Evolutionary conservation across 2,329 filamentous ascomycete genomes (phyloP), one percentile per base, ranked within the genome.

Genomic region (Scortechinia acanthostroma): DNA sequence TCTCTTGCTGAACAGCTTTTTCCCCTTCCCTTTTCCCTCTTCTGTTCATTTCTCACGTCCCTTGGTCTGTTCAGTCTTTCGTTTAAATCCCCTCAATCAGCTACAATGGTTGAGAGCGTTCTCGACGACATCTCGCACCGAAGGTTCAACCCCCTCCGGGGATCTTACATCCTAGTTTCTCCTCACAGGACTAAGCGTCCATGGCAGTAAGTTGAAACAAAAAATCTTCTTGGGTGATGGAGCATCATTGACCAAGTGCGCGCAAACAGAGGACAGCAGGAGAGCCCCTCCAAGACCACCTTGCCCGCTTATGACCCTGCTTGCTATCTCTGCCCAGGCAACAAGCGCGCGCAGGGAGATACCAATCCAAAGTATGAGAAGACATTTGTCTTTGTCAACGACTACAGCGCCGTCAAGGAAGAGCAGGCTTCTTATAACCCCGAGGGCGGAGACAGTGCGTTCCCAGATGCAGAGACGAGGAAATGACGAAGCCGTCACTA

Each of bases 321-420:
- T 64, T 88, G 84, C 63, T 88, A 88, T 61, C 71, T 88, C 14
- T 88, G 84, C 55, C 84, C 84, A 3, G 75, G 81, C 35, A 88
- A 88, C 58, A 74, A 78, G 56, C 77, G 84, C 47, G 84, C 83
- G 3, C 77, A 82, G 57, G 84, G 84, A 47, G 80, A 86, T 54
- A 59, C 63, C 45, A 88, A 88, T 51, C 83, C 84, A 6, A 68
- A 80, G 48, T 88, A 87, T 55, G 68, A 79, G 40, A 73, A 69
- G 52, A 86, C 83, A 0, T 88, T 83, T 55, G 75, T 86, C 40
- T 88, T 88, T 52, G 78, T 87, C 47, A 88, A 88, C 55, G 84
- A 88, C 57, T 88, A 83, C 60, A 83, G 80, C 51, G 84, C 84
- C 1, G 83, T 88, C 23, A 87, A 86, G 62, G 83, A 88, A 61